Conservation (phyloP, 1,284 basidiomycete genomes). For the Ceratobasidium theobromae region DNA sequence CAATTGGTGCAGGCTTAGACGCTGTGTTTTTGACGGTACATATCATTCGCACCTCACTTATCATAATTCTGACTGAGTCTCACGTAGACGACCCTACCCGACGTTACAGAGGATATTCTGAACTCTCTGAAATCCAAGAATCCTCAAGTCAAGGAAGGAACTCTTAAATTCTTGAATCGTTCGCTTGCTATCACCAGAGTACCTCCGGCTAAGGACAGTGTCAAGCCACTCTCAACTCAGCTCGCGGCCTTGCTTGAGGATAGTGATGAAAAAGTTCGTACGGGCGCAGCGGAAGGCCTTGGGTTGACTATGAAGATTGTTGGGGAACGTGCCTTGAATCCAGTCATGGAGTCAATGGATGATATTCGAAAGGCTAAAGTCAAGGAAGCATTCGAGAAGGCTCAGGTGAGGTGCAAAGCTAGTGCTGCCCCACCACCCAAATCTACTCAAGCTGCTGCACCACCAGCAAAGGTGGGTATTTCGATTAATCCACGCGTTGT, state of each 20-base stretch:
- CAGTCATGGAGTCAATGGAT: slow-evolving; percentile 82
- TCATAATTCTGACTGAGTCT: slow-evolving; percentile 34
- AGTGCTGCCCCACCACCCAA: slow-evolving; percentile 57
- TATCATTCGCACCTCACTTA: slow-evolving; percentile 38
- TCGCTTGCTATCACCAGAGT: slow-evolving; percentile 71
- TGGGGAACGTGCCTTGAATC: slow-evolving; percentile 89
- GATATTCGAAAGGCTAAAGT: slow-evolving; percentile 93
- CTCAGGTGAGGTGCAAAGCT: slow-evolving; percentile 80
- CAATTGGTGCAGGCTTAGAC: slow-evolving; percentile 85
- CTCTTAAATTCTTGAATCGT: slow-evolving; percentile 84
- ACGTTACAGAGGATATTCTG: slow-evolving; percentile 83
- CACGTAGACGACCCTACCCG: slow-evolving; percentile 71
- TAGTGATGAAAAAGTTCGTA: slow-evolving; percentile 86
- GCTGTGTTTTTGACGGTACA: slow-evolving; percentile 83
- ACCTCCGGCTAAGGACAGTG: slow-evolving; percentile 70
- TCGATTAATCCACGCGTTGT: neutral
- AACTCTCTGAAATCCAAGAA: slow-evolving; percentile 86
- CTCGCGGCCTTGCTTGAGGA: slow-evolving; percentile 83
- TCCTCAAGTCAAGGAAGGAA: slow-evolving; percentile 94
- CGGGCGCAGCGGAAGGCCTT: slow-evolving; percentile 83
- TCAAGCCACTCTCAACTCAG: slow-evolving; percentile 83
- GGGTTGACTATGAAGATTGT: slow-evolving; percentile 97
- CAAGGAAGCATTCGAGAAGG: slow-evolving; percentile 89
- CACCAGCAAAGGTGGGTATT: slow-evolving; percentile 45
- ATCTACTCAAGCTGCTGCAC: slow-evolving; percentile 45